Evolutionary conservation across 2,329 filamentous ascomycete species (phyloP).

Genomic region (Botrytis elliptica): DNA sequence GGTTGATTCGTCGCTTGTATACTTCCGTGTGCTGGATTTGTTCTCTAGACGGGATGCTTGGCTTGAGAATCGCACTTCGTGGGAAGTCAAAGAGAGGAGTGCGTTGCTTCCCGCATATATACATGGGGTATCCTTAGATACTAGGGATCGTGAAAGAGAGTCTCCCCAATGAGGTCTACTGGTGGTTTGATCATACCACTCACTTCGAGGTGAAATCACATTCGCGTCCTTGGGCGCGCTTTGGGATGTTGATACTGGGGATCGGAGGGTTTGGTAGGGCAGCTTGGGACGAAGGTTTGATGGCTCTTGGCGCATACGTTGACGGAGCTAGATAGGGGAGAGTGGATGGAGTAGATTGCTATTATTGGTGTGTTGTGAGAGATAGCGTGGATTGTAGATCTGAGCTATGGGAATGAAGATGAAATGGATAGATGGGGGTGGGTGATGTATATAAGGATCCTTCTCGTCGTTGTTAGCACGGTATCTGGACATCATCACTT

Average conservation of each 20-base stretch:
- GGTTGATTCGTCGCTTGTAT: not conserved
- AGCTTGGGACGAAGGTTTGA: not conserved
- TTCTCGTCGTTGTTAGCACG: not conserved
- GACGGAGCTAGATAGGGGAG: not conserved
- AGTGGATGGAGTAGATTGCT: not conserved
- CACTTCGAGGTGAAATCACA: not conserved
- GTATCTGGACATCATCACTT: constrained; percentile 21
- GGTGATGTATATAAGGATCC: constrained; percentile 15
- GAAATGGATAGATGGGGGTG: not conserved
- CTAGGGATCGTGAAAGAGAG: not conserved
- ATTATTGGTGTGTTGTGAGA: not conserved
- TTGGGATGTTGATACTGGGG: not conserved
- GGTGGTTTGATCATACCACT: not conserved
- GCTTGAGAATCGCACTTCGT: not conserved
- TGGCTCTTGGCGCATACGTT: not conserved
- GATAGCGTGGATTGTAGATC: not conserved
- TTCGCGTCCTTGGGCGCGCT: not conserved
- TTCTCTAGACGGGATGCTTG: not conserved
- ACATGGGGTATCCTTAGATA: not conserved
- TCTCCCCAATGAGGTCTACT: not conserved
- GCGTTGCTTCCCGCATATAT: not conserved
- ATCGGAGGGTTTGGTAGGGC: not conserved
- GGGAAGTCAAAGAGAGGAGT: not conserved
- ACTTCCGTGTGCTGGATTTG: not conserved
- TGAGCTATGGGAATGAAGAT: not conserved